Percentiles rank a stretch among this genome's conserved stretches.
These are phyloP conservation scores for Schoenoplectus triqueter DNA, from an alignment of 202 grass and related monocot genomes.

Conservation along the genomic window DNA sequence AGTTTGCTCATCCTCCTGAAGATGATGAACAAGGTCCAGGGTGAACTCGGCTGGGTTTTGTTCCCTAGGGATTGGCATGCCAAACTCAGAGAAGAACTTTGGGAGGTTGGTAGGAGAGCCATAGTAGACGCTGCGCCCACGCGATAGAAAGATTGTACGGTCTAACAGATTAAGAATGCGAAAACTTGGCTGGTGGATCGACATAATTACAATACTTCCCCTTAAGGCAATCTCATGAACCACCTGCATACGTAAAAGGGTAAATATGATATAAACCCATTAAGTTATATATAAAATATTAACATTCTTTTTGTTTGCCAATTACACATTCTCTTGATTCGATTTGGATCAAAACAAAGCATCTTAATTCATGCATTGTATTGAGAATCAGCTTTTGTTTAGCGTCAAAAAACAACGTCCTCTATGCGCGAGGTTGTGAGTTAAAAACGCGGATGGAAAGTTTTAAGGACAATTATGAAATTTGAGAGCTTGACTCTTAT, in stretches of 20 bases:
- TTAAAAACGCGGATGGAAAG: no score
- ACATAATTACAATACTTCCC: slow-evolving; percentile 37
- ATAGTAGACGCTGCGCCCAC: slow-evolving; percentile 5
- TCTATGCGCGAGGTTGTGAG: no score
- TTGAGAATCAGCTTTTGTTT: no score
- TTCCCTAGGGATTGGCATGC: slow-evolving; percentile 20
- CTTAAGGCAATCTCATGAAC: slow-evolving; percentile 27
- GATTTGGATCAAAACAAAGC: background rate
- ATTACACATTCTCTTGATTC: background rate
- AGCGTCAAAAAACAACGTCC: no score
- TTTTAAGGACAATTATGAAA: no score
- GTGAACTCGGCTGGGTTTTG: slow-evolving; percentile 35
- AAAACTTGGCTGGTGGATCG: slow-evolving; percentile 39
- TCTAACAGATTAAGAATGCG: slow-evolving; percentile 34
- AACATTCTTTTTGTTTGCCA: background rate
- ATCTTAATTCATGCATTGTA: background rate
- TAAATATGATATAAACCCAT: background rate
- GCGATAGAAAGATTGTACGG: slow-evolving; percentile 27
- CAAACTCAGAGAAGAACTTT: background rate
- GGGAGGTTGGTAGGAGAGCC: background rate
- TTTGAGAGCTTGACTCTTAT: no score
- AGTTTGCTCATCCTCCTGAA: background rate
- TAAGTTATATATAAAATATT: background rate
- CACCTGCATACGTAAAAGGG: background rate
- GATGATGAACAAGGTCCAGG: slow-evolving; percentile 26